phyloP scores from a whole-genome alignment of 192 early-diverging fungal genomes.

The Paraglomus brasilianum region DNA sequence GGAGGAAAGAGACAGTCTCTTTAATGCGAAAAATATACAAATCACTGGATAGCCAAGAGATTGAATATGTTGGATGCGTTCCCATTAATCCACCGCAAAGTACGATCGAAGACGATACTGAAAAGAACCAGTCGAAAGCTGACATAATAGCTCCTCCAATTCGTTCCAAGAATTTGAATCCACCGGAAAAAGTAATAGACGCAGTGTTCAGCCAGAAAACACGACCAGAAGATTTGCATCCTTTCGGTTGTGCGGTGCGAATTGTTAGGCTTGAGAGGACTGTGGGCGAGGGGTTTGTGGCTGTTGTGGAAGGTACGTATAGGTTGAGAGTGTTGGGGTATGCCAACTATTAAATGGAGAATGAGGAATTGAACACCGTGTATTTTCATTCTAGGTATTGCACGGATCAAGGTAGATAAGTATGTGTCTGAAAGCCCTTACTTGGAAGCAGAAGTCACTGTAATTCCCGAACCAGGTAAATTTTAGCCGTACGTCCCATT shows the following conservation, averaged over 20 bases:
- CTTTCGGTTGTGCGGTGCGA: conserved; percentile 51
- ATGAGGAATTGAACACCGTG: neutral
- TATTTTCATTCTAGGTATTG: conserved; percentile 44
- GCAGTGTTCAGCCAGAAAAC: conserved; percentile 3
- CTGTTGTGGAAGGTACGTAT: conserved; percentile 63
- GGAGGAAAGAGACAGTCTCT: conserved; percentile 51
- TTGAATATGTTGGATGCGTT: conserved; percentile 46
- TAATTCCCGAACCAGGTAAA: conserved; percentile 40
- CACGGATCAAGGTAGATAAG: conserved; percentile 56
- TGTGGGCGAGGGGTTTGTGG: conserved; percentile 58
- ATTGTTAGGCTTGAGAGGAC: conserved; percentile 57
- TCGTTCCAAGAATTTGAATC: neutral
- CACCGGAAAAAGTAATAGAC: conserved; percentile 22
- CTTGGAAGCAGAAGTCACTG: conserved; percentile 53
- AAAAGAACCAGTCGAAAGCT: neutral
- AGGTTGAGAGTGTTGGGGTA: neutral
- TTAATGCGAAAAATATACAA: conserved; percentile 50
- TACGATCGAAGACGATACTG: too few relatives aligned
- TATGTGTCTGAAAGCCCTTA: conserved; percentile 47
- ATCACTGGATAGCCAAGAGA: conserved; percentile 41
- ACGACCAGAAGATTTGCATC: conserved; percentile 34
- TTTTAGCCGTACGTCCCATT: neutral
- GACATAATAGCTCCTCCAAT: neutral
- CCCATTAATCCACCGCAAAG: conserved; percentile 26
- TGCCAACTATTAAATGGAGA: neutral